Evolutionary conservation across 2,329 filamentous ascomycete genomes (phyloP).

Genomic region (Claviceps sp.): DNA sequence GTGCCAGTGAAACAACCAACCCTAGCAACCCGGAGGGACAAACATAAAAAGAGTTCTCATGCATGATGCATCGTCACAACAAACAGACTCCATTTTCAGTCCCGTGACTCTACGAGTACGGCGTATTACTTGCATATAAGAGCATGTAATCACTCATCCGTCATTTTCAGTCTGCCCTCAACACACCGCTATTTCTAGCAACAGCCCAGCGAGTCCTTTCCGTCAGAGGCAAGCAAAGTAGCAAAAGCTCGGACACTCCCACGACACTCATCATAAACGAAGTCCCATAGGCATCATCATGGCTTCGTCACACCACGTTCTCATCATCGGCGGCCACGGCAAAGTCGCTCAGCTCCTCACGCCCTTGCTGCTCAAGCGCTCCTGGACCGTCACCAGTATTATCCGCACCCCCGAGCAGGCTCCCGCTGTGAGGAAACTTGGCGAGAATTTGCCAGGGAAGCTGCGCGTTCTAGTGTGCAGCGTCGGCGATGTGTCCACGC

Average conservation of each 20-base stretch:
- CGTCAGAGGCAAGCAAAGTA: too few relatives aligned
- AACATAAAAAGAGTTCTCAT: too few relatives aligned
- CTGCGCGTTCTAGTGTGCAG: slow-evolving; percentile 57
- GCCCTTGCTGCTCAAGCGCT: slow-evolving; percentile 58
- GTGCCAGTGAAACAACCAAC: too few relatives aligned
- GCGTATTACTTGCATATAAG: too few relatives aligned
- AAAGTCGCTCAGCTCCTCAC: slow-evolving; percentile 65
- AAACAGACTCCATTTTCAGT: too few relatives aligned
- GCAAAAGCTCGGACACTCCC: not conserved
- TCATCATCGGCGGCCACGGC: slow-evolving; percentile 71
- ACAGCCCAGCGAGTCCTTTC: too few relatives aligned
- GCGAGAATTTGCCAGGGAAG: slow-evolving; percentile 43
- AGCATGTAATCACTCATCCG: too few relatives aligned
- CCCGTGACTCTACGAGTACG: too few relatives aligned
- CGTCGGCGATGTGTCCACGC: slow-evolving; percentile 55
- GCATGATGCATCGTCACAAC: too few relatives aligned
- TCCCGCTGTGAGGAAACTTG: slow-evolving; percentile 47
- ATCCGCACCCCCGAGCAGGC: slow-evolving; percentile 62
- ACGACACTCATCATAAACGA: not conserved
- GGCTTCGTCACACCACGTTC: slow-evolving; percentile 35
- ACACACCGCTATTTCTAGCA: too few relatives aligned
- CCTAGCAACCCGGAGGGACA: too few relatives aligned
- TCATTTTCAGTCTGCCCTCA: too few relatives aligned
- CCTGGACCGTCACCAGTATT: slow-evolving; percentile 66
- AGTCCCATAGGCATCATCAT: slow-evolving; percentile 12